A percentile compares a stretch with the other conserved stretches of the same genome.
Conservation (phyloP, 2,329 filamentous ascomycete species). For the Chaetomiaceae sp. region DNA sequence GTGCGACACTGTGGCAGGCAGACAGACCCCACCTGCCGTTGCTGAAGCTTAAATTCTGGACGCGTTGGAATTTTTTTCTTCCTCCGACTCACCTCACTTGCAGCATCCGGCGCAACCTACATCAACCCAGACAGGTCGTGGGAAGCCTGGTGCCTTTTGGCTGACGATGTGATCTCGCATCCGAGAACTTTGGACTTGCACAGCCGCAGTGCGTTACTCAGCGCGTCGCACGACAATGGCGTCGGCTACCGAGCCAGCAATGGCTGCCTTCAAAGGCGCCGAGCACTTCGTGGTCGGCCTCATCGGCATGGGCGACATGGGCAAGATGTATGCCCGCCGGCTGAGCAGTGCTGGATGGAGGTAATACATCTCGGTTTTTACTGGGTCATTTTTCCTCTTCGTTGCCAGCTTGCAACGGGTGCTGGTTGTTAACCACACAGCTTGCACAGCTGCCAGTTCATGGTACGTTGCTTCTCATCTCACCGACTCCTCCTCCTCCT, state of each 20-base stretch:
- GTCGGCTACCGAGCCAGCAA: too few species aligned
- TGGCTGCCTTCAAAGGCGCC: slow-evolving; percentile 41
- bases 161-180: slow-evolving; percentile 22
- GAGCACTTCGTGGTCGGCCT: slow-evolving; percentile 77
- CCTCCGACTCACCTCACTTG: background rate
- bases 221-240: slow-evolving; percentile 22
- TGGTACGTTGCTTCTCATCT: slow-evolving; percentile 21
- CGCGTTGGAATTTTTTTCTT: slow-evolving; percentile 9
- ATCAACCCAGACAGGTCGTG: background rate
- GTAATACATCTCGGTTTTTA: slow-evolving; percentile 51
- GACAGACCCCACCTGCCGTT: background rate
- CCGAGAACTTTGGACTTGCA: background rate
- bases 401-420: too few species aligned
- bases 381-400: background rate
- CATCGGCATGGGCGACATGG: slow-evolving; percentile 99
- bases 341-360: slow-evolving; percentile 93
- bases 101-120: background rate
- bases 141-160: slow-evolving; percentile 1
- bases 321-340: slow-evolving; percentile 91
- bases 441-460: slow-evolving; percentile 4
- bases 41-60: slow-evolving; percentile 5
- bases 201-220: slow-evolving; percentile 1
- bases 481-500: slow-evolving; percentile 22
- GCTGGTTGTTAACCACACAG: slow-evolving; percentile 6
- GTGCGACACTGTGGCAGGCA: slow-evolving; percentile 1